Conservation (phyloP, 176 grass and related monocot species). For the Raddia distichophylla region DNA sequence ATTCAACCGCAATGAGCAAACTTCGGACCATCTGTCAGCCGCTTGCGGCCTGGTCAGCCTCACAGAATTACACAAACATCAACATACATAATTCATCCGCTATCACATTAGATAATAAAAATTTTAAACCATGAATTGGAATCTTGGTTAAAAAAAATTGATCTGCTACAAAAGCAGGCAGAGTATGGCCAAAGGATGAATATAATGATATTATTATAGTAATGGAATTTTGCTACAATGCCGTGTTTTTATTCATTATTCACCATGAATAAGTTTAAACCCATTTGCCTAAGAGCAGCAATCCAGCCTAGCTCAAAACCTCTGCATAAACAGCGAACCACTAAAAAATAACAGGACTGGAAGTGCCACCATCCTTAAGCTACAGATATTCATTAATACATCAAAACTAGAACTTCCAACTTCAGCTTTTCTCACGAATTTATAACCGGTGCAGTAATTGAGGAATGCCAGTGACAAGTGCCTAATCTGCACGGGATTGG, state of each 20-base stretch:
- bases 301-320: conserved; percentile 49
- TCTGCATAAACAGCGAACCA: conserved; percentile 31
- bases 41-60: neutral
- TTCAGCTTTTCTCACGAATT: conserved; percentile 43
- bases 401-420: conserved; percentile 46
- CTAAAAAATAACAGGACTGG: conserved; percentile 35
- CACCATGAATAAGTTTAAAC: conserved; percentile 45
- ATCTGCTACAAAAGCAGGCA: neutral
- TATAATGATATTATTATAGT: conserved; percentile 38
- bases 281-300: conserved; percentile 39
- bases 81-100: neutral
- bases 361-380: conserved; percentile 47
- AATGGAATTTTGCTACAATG: conserved; percentile 52
- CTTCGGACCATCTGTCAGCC: neutral
- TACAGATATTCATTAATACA: conserved; percentile 50
- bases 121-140: neutral
- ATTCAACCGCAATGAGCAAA: neutral
- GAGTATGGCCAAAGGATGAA: neutral
- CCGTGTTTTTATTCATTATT: conserved; percentile 66
- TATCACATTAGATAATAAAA: no score
- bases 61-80: neutral
- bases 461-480: neutral
- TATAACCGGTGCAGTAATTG: conserved; percentile 27
- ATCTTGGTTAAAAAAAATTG: neutral
- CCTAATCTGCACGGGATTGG: conserved; percentile 74